Evolutionary conservation across 768 basidiomycete species (phyloP), one percentile per base, ranked within the genome.

Genomic region (Auricularia sp.): DNA sequence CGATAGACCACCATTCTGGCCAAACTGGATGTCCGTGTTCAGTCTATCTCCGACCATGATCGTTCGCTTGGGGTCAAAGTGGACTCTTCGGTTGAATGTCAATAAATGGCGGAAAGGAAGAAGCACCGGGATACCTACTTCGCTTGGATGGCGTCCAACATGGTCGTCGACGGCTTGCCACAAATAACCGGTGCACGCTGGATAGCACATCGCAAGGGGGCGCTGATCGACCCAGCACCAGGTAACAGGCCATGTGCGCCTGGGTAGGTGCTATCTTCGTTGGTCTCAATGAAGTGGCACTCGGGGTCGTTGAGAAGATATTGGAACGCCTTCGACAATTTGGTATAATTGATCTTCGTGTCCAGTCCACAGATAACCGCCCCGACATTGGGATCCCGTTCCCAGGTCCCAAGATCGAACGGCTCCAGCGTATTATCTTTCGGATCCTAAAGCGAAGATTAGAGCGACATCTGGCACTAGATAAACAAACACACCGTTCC

Each of bases 1-100:
- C n/a, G 88, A 74, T 23, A 97, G 80, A 34, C 92, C 92, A 47
- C 93, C 92, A 58, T 83, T 83, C 72, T 91, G 82, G 61, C 96
- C 97, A 71, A 98, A 99, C 62, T 90, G 76, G 70, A 99, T 98
- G 75, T 99, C 96, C 5, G 97, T 98, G 73, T 91, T 88, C 68
- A 99, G 81, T 66, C 96, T 84, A 76, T 99, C 96, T 47, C 96
- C 96, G 54, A 98, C 81, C 93, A 99, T 98, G 73, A 98, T 85
- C 16, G 95, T 94, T 62, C 86, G 80, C 66, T 81, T 77, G 54
- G 91, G 91, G 74, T 98, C 90, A 73, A 92, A 93, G 59, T 90
- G 42, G 16, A 7, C 8, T 43, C 42, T 43, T 7, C 42, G 42
- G 8, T 16, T n/a, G n/a, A n/a, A 43, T 16, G 8, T 7, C 16